Evolutionary conservation across 495 filamentous ascomycete genomes (phyloP), one percentile per base, ranked within the genome.

Genomic region (Aspergillus nanangensis): DNA sequence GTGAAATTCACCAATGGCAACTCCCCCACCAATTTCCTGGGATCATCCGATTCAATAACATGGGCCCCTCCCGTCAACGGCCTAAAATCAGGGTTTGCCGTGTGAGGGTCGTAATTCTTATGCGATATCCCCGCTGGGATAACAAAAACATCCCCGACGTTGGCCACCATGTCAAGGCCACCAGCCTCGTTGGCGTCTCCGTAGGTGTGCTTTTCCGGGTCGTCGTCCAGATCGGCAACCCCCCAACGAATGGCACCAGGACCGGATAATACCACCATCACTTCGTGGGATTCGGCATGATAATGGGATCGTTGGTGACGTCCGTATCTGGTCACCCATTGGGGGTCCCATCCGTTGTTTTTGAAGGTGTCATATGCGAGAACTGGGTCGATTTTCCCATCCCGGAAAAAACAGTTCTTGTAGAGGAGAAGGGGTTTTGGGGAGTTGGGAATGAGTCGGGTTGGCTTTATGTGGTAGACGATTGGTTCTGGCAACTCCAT

Each of bases 281-380:
- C 60, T 50, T 70, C 66, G 48, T 70, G 66, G n/a, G 59, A 53
- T 4, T 27, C 15, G 8, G 58, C 54, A 57, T 68, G 66, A 46
- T 70, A 70, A 50, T 68, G 64, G 11, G 66, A 63, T 8, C 39
- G 19, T 38, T 70, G 66, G 3, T 56, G 56, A 14, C 44, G 44
- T n/a, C 63, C 62, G 54, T 70, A 68, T 25, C 53, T 53, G 31
- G 41, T 54, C 31, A 68, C 57, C 66, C 66, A 70, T 38, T 65
- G 55, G 0, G 51, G 33, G 29, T 60, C 37, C 63, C 66, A 68
- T 38, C 48, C 56, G 37, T 70, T 68, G 14, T 38, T 32, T 8
- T 47, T 45, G 58, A 63, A 68, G 37, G 58, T 55, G 50, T 68
- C 57, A 55, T 55, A 53, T 17, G 47, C 48, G 34, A 45, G 48